phyloP scores from a whole-genome alignment of 306 rosid genomes.

The Sophora flavescens region DNA sequence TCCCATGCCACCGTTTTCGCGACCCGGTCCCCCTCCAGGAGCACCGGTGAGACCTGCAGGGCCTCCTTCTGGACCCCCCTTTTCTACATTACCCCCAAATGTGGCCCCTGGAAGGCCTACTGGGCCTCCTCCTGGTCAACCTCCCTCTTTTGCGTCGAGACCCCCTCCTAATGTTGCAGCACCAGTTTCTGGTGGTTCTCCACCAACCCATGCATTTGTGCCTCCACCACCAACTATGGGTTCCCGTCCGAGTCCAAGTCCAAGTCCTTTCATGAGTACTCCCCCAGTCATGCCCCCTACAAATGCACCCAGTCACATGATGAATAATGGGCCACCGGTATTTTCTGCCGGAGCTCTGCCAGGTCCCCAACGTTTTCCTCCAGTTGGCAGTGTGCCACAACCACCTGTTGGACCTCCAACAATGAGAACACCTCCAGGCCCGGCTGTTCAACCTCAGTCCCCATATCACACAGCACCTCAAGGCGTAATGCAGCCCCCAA shows the following conservation, averaged over 20 bases:
- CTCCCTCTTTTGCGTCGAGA: slow-evolving; percentile 56
- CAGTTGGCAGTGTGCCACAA: slow-evolving; percentile 52
- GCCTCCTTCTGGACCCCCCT: slow-evolving; percentile 64
- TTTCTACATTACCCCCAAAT: slow-evolving; percentile 54
- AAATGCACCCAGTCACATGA: slow-evolving; percentile 56
- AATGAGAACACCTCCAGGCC: slow-evolving; percentile 64
- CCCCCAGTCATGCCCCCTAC: slow-evolving; percentile 50
- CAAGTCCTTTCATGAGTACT: slow-evolving; percentile 50
- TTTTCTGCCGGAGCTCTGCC: slow-evolving; percentile 60
- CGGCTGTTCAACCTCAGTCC: slow-evolving; percentile 63
- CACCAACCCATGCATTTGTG: slow-evolving; percentile 52
- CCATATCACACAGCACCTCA: slow-evolving; percentile 69
- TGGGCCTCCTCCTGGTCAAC: slow-evolving; percentile 59
- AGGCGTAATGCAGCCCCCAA: slow-evolving; percentile 60
- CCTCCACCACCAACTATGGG: slow-evolving; percentile 49
- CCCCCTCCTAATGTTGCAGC: slow-evolving; percentile 60
- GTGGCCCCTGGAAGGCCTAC: slow-evolving; percentile 51
- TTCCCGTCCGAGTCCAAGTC: slow-evolving; percentile 54
- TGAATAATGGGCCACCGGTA: slow-evolving; percentile 84
- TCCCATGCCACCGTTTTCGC: slow-evolving; percentile 60
- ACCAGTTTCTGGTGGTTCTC: slow-evolving; percentile 62
- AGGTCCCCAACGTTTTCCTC: slow-evolving; percentile 71
- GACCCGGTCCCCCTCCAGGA: slow-evolving; percentile 81
- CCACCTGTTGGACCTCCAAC: slow-evolving; percentile 68
- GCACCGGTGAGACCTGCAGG: slow-evolving; percentile 58